A percentile compares a stretch with the other conserved stretches of the same genome.
phyloP scores from a whole-genome alignment of 495 filamentous ascomycete genomes.

The Cercophora samala region DNA sequence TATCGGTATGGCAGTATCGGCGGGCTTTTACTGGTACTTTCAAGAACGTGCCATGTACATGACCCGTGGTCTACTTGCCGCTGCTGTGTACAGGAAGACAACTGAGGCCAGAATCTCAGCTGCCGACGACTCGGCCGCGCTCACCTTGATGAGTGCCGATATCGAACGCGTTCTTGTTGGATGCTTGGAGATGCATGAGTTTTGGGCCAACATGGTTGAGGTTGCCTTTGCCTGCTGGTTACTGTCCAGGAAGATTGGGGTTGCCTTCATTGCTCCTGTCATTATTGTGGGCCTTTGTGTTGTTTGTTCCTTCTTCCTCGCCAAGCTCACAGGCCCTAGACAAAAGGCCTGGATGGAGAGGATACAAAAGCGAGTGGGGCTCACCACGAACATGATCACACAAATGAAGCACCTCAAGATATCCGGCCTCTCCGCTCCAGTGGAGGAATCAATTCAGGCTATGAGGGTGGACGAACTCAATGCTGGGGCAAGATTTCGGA shows the following conservation, averaged over 20 bases:
- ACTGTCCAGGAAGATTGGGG: slow-evolving; percentile 52
- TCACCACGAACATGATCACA: slow-evolving; percentile 40
- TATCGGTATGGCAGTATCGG: slow-evolving; percentile 36
- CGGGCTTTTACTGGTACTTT: slow-evolving; percentile 54
- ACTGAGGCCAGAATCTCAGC: slow-evolving; percentile 42
- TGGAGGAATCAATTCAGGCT: slow-evolving; percentile 38
- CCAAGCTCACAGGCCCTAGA: slow-evolving; percentile 26
- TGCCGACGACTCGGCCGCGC: slow-evolving; percentile 49
- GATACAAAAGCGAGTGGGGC: slow-evolving; percentile 37
- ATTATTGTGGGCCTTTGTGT: slow-evolving; percentile 36
- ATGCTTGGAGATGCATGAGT: slow-evolving; percentile 32
- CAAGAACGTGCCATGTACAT: slow-evolving; percentile 58
- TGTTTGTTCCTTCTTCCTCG: slow-evolving; percentile 24
- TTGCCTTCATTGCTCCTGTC: slow-evolving; percentile 57
- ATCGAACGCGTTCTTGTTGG: slow-evolving; percentile 37
- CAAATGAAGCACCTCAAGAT: slow-evolving; percentile 50
- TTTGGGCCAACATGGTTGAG: slow-evolving; percentile 51
- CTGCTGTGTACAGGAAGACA: slow-evolving; percentile 52
- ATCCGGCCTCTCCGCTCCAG: slow-evolving; percentile 36
- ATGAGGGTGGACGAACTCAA: slow-evolving; percentile 43
- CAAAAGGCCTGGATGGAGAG: slow-evolving; percentile 47
- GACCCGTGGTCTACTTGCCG: slow-evolving; percentile 56
- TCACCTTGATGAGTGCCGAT: slow-evolving; percentile 62
- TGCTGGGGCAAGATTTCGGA: slow-evolving; percentile 34
- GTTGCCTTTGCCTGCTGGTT: slow-evolving; percentile 56